Percentiles rank a stretch among this genome's conserved stretches.
phyloP scores from a whole-genome alignment of 805 yeast genomes.

The Ogataea methanolica region DNA sequence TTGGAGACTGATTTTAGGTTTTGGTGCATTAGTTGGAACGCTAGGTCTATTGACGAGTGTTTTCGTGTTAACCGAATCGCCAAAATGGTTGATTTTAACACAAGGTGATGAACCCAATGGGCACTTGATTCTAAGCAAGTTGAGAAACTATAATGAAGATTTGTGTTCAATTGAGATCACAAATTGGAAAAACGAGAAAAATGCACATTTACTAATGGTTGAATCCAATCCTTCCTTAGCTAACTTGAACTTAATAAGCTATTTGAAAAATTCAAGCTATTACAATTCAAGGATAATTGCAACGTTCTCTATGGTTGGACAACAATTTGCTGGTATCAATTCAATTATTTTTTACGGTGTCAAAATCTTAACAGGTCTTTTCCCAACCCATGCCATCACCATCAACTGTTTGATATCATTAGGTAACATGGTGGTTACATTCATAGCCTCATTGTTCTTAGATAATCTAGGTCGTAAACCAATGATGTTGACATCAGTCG shows the following conservation, averaged over 20 bases:
- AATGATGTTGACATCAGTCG: slow-evolving; percentile 59
- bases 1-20: slow-evolving; percentile 72
- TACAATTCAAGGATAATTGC: slow-evolving; percentile 59
- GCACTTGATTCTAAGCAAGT: slow-evolving; percentile 33
- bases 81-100: slow-evolving; percentile 64
- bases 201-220: slow-evolving; percentile 18
- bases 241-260: slow-evolving; percentile 33
- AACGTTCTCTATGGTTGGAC: slow-evolving; percentile 71
- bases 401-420: slow-evolving; percentile 76
- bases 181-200: slow-evolving; percentile 27
- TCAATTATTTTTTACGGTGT: slow-evolving; percentile 93
- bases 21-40: slow-evolving; percentile 53
- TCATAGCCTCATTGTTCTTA: slow-evolving; percentile 67
- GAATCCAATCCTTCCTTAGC: slow-evolving; percentile 19
- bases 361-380: slow-evolving; percentile 61
- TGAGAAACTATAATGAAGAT: slow-evolving; percentile 17
- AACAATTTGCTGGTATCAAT: slow-evolving; percentile 91
- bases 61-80: slow-evolving; percentile 63
- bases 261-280: slow-evolving; percentile 48
- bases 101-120: slow-evolving; percentile 36
- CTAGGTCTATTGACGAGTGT: slow-evolving; percentile 40
- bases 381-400: slow-evolving; percentile 66
- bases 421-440: slow-evolving; percentile 71
- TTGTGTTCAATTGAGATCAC: slow-evolving; percentile 22
- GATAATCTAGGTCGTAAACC: slow-evolving; percentile 75